A percentile compares a stretch with the other conserved stretches of the same genome.
These are phyloP conservation scores for Hypoxylon sp. DNA, from an alignment of 2,329 filamentous ascomycete genomes.

Conservation along the genomic window DNA sequence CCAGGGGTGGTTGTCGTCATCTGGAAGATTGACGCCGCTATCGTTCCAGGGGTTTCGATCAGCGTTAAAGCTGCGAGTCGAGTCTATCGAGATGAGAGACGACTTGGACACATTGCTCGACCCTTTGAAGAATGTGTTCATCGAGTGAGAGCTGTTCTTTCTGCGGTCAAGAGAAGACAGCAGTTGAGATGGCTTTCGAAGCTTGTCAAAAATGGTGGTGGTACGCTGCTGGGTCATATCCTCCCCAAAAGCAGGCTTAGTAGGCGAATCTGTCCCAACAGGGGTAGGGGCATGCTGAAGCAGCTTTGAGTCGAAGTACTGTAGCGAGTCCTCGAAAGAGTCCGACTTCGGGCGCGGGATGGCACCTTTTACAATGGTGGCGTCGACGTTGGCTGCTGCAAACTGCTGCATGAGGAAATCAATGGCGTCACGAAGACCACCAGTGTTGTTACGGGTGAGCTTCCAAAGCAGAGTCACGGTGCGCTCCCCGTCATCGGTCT, in stretches of 20 bases:
- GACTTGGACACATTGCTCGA: slow-evolving; percentile 93
- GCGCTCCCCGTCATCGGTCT: slow-evolving; percentile 69
- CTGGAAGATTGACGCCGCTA: slow-evolving; percentile 92
- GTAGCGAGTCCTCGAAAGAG: slow-evolving; percentile 96
- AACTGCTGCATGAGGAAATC: slow-evolving; percentile 92
- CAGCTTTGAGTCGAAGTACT: slow-evolving; percentile 97
- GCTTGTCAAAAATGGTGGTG: slow-evolving; percentile 87
- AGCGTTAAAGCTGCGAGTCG: slow-evolving; percentile 88
- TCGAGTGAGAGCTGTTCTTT: slow-evolving; percentile 92
- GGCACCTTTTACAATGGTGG: slow-evolving; percentile 89
- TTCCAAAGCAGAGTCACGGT: slow-evolving; percentile 78
- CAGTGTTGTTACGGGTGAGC: slow-evolving; percentile 97
- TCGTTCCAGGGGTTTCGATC: slow-evolving; percentile 99
- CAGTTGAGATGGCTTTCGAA: slow-evolving; percentile 89
- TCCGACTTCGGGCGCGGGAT: slow-evolving; percentile 98
- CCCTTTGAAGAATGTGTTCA: slow-evolving; percentile 92
- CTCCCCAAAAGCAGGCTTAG: slow-evolving; percentile 85
- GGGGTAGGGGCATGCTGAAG: slow-evolving; percentile 91
- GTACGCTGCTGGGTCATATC: slow-evolving; percentile 84
- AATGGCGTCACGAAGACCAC: slow-evolving; percentile 94
- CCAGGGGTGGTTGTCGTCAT: slow-evolving; percentile 82
- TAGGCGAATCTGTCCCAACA: slow-evolving; percentile 87
- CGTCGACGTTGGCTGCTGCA: slow-evolving; percentile 89
- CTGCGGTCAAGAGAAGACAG: slow-evolving; percentile 91
- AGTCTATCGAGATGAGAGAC: slow-evolving; percentile 95